Evolutionary conservation across 2,329 filamentous ascomycete species (phyloP), one percentile per base, ranked within the genome.

Genomic region (Diaporthe vaccinii): DNA sequence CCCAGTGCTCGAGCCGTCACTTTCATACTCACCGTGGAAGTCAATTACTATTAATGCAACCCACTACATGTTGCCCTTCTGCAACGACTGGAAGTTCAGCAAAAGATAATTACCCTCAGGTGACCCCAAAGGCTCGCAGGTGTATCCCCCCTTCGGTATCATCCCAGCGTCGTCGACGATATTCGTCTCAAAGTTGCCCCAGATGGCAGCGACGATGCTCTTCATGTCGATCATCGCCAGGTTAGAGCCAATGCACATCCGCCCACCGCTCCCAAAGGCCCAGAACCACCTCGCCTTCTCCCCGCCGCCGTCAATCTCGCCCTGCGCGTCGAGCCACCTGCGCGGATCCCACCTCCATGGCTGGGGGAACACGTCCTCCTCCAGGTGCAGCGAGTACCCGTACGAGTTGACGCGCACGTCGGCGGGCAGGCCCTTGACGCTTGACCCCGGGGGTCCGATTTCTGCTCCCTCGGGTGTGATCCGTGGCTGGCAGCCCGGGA

Each of bases 201-300:
- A 55, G n/a, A 69, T 55, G 9, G 65, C 65, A 39, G 65, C 65
- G 9, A 69, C 65, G n/a, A 69, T 55, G 10, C 65, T 55, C 34
- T 69, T 69, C 34, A 69, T 69, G 4, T 69, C 65, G 1, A 41
- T 41, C 81, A 89, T 84, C 6, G 93, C 93, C 77, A 94, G 90
- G 78, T 94, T 92, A 8, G 91, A 89, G 0, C 93, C 93, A 7
- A 95, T 85, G 78, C 93, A 95, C 82, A 93, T 92, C 34, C 92
- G 85, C 0, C 92, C 91, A 0, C 93, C 93, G 25, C 90, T 92
- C 1, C 92, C 91, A 80, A 94, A 94, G 0, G 92, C 91, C 85
- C 91, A 91, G 77, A 92, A 93, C 22, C 89, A 89, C 3, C 88
- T 86, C 79, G 85, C 74, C 77, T 78, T 84, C 80, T 87, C 86